Evolutionary conservation across 768 basidiomycete species (phyloP), one percentile per base, ranked within the genome.

Genomic region (Tulasnella calospora): DNA sequence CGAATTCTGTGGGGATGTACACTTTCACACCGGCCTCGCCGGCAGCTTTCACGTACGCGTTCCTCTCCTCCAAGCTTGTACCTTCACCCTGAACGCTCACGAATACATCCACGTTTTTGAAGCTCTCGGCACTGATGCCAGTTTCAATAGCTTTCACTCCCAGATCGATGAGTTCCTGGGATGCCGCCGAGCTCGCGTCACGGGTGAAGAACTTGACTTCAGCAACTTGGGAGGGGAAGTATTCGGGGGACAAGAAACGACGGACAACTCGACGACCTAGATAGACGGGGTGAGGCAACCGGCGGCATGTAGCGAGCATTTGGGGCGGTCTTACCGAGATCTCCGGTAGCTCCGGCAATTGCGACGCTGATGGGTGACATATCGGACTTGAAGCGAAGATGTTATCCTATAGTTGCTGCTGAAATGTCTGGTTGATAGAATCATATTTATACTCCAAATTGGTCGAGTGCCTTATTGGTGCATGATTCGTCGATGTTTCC

Each of bases 81-180:
- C 19, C 40, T 12, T 44, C 35, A 15, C 67, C 57, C 69, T 81
- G 41, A 4, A 79, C 78, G 74, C 80, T 81, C n/a, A 83, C 80
- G 61, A 82, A 72, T 47, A 82, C 81, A 74, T 83, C 82, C 5
- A 80, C 80, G 8, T 80, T 82, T 47, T 81, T 78, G 35, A 82
- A 77, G 33, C 78, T 76, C 21, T 72, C 44, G 13, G 57, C 36
- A 41, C 79, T 46, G 30, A 76, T 71, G 17, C 71, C 78, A 27
- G 40, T 73, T 23, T 61, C 41, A 57, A 74, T 30, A 10, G 82
- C 38, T 73, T 81, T 79, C 0, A 80, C 82, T 21, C 82, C 82
- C 17, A 78, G 51, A 27, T 30, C 44, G 17, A 78, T 79, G 17
- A 82, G 76, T 5, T 67, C 79, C 44, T 81, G 40, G 0, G 81